Conservation (phyloP, 495 filamentous ascomycete species). For the Tuber borchii region DNA sequence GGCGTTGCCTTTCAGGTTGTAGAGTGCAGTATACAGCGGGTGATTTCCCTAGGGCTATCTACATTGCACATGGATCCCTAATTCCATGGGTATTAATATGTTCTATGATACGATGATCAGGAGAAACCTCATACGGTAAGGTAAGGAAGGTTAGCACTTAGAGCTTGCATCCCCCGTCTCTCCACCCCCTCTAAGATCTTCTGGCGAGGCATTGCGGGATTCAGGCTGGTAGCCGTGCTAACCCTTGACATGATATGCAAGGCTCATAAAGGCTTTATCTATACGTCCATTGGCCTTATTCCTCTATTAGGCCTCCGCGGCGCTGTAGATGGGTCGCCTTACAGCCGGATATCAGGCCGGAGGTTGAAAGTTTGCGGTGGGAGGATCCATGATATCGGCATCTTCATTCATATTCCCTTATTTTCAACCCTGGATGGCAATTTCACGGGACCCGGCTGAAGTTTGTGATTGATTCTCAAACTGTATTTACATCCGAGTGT, state of each 20-base stretch:
- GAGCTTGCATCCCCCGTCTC: background rate
- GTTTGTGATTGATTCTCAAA: too few species aligned
- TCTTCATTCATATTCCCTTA: background rate
- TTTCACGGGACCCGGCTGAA: background rate
- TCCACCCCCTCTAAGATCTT: background rate
- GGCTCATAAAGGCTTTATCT: background rate
- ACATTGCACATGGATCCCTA: background rate
- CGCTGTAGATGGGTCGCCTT: background rate
- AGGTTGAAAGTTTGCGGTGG: background rate
- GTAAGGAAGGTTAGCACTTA: background rate
- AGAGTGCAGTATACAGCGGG: background rate
- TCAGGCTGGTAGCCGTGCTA: background rate
- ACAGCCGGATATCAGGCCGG: background rate
- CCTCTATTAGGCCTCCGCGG: background rate
- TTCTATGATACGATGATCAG: background rate
- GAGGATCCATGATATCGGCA: background rate
- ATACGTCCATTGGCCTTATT: background rate
- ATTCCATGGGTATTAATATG: background rate
- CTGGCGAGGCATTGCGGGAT: background rate
- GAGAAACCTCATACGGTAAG: background rate
- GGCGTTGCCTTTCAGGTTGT: background rate
- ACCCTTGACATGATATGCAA: background rate
- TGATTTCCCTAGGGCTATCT: background rate
- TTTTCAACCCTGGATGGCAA: background rate
- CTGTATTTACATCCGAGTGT: too few species aligned